Evolutionary conservation across 768 basidiomycete species (phyloP).

Genomic region (Mycena belliarum): DNA sequence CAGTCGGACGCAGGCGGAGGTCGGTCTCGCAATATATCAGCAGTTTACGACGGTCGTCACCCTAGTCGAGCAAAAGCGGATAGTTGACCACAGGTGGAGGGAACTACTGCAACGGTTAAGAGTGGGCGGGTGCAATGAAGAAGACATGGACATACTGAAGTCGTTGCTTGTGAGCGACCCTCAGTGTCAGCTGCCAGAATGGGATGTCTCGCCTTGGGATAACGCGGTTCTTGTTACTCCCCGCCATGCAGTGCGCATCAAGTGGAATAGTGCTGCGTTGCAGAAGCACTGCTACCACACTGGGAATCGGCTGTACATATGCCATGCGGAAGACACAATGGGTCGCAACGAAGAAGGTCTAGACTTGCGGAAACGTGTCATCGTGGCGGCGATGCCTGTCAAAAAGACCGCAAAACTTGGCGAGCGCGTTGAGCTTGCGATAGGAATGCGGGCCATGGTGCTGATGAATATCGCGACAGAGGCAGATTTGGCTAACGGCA

Average conservation of each 20-base stretch:
- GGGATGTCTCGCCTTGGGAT: no score
- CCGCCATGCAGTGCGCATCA: no score
- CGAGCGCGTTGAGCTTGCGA: slow-evolving; percentile 27
- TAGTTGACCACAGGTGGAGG: slow-evolving; percentile 32
- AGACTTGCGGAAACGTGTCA: slow-evolving; percentile 23
- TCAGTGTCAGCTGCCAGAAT: no score
- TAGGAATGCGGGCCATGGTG: slow-evolving; percentile 42
- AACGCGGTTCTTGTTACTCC: no score
- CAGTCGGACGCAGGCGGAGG: not conserved
- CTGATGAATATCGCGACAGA: no score
- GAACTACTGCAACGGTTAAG: slow-evolving; percentile 31
- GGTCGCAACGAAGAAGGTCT: not conserved
- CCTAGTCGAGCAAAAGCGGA: slow-evolving; percentile 17
- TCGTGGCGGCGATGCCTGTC: slow-evolving; percentile 18
- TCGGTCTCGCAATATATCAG: not conserved
- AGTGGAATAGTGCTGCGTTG: no score
- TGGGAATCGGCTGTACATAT: no score
- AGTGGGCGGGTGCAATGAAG: slow-evolving; percentile 27
- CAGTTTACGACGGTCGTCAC: not conserved
- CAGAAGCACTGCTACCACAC: no score
- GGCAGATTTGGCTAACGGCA: slow-evolving; percentile 40
- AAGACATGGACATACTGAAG: no score
- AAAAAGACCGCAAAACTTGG: slow-evolving; percentile 23
- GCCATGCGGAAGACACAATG: no score
- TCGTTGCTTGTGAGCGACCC: no score